Conservation (phyloP, 2,329 filamentous ascomycete species). For the Didymella lethalis region DNA sequence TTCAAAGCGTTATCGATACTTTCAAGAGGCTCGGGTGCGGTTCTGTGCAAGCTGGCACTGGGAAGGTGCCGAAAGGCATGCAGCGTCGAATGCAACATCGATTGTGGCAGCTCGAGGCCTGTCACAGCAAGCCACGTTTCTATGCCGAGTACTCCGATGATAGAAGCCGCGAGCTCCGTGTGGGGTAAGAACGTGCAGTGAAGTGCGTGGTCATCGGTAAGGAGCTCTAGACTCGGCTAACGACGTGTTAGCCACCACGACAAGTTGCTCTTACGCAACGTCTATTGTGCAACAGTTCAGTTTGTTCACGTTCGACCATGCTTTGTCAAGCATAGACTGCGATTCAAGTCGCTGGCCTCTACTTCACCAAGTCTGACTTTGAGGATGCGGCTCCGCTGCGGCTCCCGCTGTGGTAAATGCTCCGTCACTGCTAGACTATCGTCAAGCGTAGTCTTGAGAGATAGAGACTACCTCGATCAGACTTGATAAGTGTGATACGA, state of each 20-base stretch:
- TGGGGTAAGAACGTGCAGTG: constrained; percentile 14
- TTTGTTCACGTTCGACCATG: neutral
- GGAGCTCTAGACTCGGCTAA: constrained; percentile 2
- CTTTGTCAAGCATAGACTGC: neutral
- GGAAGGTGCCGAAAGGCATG: neutral
- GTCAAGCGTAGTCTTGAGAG: neutral
- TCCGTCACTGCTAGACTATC: neutral
- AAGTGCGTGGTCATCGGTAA: constrained; percentile 10
- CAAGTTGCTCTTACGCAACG: constrained; percentile 11
- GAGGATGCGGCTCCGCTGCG: constrained; percentile 6
- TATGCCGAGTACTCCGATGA: constrained; percentile 7
- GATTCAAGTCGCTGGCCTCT: neutral
- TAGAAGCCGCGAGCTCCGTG: neutral
- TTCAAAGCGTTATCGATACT: neutral
- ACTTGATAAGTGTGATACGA: constrained; percentile 30
- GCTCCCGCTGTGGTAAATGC: constrained; percentile 8
- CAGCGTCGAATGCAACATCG: neutral
- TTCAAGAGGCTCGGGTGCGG: neutral
- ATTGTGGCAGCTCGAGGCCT: neutral
- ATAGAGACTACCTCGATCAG: constrained; percentile 17
- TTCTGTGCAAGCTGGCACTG: neutral
- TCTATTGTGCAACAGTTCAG: neutral
- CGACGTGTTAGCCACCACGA: constrained; percentile 1
- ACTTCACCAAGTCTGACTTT: neutral
- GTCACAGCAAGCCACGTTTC: constrained; percentile 6